Percentiles rank a stretch among this genome's conserved stretches.
Conservation (phyloP, 2,329 filamentous ascomycete genomes). For the Cordyceps javanica region DNA sequence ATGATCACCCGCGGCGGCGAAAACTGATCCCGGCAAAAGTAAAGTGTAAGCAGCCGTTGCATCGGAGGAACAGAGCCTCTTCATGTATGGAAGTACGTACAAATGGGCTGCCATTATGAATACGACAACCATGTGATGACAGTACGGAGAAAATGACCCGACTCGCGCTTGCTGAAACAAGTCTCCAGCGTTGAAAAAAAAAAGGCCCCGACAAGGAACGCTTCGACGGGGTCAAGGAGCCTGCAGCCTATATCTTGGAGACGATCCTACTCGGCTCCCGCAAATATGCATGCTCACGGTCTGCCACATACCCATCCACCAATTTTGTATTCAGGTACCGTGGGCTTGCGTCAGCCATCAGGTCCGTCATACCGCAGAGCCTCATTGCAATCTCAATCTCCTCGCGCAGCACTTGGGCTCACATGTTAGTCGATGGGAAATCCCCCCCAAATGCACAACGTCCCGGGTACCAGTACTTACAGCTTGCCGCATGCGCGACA, state of each 20-base stretch:
- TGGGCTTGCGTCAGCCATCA: constrained; percentile 15
- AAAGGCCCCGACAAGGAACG: background rate
- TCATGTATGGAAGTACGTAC: too few species aligned
- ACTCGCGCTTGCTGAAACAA: background rate
- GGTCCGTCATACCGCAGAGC: constrained; percentile 21
- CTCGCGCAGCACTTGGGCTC: constrained; percentile 32
- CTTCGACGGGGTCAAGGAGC: background rate
- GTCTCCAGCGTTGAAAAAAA: background rate
- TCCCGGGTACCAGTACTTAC: too few species aligned
- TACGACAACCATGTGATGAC: too few species aligned
- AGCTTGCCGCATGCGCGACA: constrained; percentile 34
- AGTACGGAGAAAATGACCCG: too few species aligned
- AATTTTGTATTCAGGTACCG: constrained; percentile 20
- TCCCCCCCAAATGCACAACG: too few species aligned
- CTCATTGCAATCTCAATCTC: constrained; percentile 33
- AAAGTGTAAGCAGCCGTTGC: too few species aligned
- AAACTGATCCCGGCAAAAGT: too few species aligned
- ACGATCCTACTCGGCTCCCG: background rate
- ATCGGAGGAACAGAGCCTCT: too few species aligned
- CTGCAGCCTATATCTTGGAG: background rate
- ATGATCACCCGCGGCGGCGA: too few species aligned
- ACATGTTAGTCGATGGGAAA: too few species aligned
- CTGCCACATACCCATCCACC: constrained; percentile 18
- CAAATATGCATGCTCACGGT: background rate
- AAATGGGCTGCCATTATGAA: too few species aligned